These are phyloP conservation scores for Zygosaccharomyces pseudorouxii DNA, from an alignment of 805 yeast genomes.

Conservation along the genomic window DNA sequence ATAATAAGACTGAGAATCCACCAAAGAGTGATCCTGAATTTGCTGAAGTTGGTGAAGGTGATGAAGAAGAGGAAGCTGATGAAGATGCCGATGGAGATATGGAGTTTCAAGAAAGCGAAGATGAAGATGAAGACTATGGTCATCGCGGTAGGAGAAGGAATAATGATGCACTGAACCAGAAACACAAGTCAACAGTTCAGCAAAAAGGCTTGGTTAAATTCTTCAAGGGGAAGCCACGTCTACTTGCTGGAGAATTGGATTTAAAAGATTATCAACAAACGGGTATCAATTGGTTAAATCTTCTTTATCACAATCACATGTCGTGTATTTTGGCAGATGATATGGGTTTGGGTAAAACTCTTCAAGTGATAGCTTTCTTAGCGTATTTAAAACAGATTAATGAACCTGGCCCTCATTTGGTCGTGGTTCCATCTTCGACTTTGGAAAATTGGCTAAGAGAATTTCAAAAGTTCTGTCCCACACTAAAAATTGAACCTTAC, in stretches of 20 bases:
- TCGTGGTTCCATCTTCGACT: slow-evolving; percentile 95
- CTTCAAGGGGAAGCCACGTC: slow-evolving; percentile 66
- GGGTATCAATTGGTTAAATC: slow-evolving; percentile 90
- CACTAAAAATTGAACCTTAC: slow-evolving; percentile 78
- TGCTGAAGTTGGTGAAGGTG: slow-evolving; percentile 31
- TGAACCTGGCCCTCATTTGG: slow-evolving; percentile 75
- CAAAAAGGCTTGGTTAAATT: slow-evolving; percentile 35
- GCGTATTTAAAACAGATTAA: slow-evolving; percentile 69
- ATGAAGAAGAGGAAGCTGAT: slow-evolving; percentile 33
- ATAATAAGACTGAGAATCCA: slow-evolving; percentile 27
- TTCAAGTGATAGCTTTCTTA: slow-evolving; percentile 90
- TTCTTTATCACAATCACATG: slow-evolving; percentile 69
- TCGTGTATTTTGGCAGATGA: slow-evolving; percentile 97
- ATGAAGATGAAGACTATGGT: slow-evolving; percentile 17
- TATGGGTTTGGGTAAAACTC: slow-evolving; percentile 97
- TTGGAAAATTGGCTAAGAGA: slow-evolving; percentile 97
- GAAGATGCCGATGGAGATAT: slow-evolving; percentile 19
- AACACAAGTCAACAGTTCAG: slow-evolving; percentile 7
- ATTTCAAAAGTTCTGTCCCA: slow-evolving; percentile 83
- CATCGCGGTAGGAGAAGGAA: slow-evolving; percentile 25
- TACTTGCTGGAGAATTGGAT: slow-evolving; percentile 57
- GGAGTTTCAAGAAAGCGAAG: slow-evolving; percentile 29
- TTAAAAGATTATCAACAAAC: slow-evolving; percentile 91
- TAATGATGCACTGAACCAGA: slow-evolving; percentile 14
- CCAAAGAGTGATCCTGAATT: slow-evolving; percentile 14